Base-by-base conservation (phyloP, 345 rosid genomes). In the Arabidopsis suecica region DNA sequence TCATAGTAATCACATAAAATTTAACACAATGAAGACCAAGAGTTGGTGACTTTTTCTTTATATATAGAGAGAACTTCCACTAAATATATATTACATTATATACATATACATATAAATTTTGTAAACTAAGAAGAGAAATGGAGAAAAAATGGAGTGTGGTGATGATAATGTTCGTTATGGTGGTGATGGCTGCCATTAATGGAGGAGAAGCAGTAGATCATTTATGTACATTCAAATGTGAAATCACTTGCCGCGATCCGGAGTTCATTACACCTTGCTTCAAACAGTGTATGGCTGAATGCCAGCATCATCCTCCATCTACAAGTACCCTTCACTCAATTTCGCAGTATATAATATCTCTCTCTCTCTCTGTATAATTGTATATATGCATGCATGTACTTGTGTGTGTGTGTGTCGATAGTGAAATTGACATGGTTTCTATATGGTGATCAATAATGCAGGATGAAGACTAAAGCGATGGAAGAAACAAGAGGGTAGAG, bases 371-470 rank as follows among this genome's bases (percentile, higher is more conserved):
- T 20, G 6, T 28, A 28, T 28, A 23, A 23, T 23, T 2, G 4
- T 28, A 28, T 34, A 16, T 23, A 61, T 40, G 32, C 8, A 6
- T 61, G 20, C 23, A 10, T 51, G 12, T 8, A 20, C 20, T n/a
- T 51, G 2, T 20, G 22, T 20, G 22, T 38, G 41, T 38, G 41
- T 61, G 33, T 61, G 11, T 40, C 23, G 22, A 7, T 25, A 44
- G 3, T 41, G 51, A 42, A 14, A 42, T 13, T 40, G 22, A 42
- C 37, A 7, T 62, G 50, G 67, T 62, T 41, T 42, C 13, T 42
- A 41, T 44, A 41, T 63, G 14, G 54, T 63, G 54, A 49, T 49
- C 5, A 22, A 63, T 14, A 7, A 34, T 49, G 45, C 71, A 51
- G 71, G 71, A 23, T 14, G 25, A 23, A 23, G 25, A 38, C 61